Percentiles rank a stretch among this genome's conserved stretches.
phyloP scores from a whole-genome alignment of 257 asterid genomes.

The Solanum ahanhuiri region DNA sequence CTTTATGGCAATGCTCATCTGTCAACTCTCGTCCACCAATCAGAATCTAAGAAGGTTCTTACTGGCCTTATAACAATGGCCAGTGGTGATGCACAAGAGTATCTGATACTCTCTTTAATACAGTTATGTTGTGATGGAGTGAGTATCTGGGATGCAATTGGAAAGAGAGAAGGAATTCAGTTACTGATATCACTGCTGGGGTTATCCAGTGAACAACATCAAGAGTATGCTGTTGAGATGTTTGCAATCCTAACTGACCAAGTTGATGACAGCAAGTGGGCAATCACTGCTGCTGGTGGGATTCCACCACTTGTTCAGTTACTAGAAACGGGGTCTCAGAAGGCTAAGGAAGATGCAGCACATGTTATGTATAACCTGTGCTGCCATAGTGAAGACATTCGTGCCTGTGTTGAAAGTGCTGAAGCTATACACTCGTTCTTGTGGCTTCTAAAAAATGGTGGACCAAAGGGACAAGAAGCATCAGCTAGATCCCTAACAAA shows the following conservation, averaged over 20 bases:
- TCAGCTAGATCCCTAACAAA: slow-evolving; percentile 47
- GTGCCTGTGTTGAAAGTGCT: slow-evolving; percentile 74
- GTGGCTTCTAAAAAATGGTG: slow-evolving; percentile 72
- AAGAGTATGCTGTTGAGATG: slow-evolving; percentile 73
- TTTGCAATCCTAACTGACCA: slow-evolving; percentile 67
- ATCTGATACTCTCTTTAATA: slow-evolving; percentile 44
- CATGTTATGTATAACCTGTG: slow-evolving; percentile 57
- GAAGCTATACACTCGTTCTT: slow-evolving; percentile 63
- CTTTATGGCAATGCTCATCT: slow-evolving; percentile 49
- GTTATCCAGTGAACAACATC: slow-evolving; percentile 69
- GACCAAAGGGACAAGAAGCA: slow-evolving; percentile 63
- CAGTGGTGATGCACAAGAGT: slow-evolving; percentile 58
- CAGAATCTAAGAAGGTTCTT: slow-evolving; percentile 70
- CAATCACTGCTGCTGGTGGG: slow-evolving; percentile 93
- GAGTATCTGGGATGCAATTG: slow-evolving; percentile 76
- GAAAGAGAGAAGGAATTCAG: slow-evolving; percentile 86
- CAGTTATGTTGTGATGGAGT: slow-evolving; percentile 44
- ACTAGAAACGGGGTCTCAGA: slow-evolving; percentile 61
- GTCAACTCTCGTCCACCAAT: slow-evolving; percentile 29
- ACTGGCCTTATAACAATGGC: slow-evolving; percentile 75
- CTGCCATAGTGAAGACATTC: slow-evolving; percentile 70
- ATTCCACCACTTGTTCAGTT: slow-evolving; percentile 83
- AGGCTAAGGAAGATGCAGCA: slow-evolving; percentile 60
- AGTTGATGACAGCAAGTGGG: slow-evolving; percentile 94
- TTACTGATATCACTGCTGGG: slow-evolving; percentile 67